Evolutionary conservation across 306 rosid genomes (phyloP).

Genomic region (Fragaria nilgerrensis): DNA sequence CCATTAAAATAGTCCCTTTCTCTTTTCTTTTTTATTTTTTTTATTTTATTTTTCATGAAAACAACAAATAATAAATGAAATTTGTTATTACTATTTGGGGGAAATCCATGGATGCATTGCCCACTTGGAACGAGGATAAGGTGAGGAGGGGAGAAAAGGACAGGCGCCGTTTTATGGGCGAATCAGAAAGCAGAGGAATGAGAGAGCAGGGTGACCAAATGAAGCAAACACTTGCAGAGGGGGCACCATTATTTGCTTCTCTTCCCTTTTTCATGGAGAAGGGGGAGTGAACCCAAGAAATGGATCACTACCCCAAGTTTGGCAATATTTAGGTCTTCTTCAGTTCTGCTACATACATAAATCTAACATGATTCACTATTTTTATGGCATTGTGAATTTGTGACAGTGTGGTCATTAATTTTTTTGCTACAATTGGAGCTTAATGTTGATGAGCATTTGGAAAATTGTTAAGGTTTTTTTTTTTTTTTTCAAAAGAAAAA

Average conservation of each 20-base stretch:
- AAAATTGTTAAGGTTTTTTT: no score
- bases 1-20: slow-evolving; percentile 5
- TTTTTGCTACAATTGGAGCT: not conserved
- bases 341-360: no score
- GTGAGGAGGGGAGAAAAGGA: slow-evolving; percentile 28
- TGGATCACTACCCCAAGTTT: not conserved
- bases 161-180: slow-evolving; percentile 35
- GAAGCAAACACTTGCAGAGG: slow-evolving; percentile 8
- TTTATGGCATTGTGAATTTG: not conserved
- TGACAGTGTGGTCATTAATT: not conserved
- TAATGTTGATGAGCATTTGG: not conserved
- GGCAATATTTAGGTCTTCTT: not conserved
- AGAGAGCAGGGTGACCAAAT: not conserved
- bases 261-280: not conserved
- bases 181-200: slow-evolving; percentile 23
- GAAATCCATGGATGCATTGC: not conserved
- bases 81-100: not conserved
- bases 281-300: slow-evolving; percentile 9
- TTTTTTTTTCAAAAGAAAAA: no score
- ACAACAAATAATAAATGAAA: not conserved
- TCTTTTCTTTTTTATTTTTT: no score
- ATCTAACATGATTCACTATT: not conserved
- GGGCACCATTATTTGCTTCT: not conserved
- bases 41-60: not conserved
- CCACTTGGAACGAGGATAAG: slow-evolving; percentile 49